phyloP scores from a whole-genome alignment of 2,329 filamentous ascomycete species.

The Drechslera avenae region DNA sequence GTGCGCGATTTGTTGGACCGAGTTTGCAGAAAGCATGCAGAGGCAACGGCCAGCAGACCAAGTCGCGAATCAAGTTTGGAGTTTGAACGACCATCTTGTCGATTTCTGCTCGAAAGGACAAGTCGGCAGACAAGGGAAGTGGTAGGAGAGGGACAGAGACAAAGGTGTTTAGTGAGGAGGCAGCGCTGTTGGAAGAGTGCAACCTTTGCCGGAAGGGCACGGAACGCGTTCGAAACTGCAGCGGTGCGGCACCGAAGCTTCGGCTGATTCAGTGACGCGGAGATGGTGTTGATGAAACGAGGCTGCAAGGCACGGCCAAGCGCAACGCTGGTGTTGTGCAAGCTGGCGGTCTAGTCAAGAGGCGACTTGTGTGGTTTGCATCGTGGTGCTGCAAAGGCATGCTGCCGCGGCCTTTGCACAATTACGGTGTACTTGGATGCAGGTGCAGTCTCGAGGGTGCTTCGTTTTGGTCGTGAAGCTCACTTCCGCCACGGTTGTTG shows the following conservation, averaged over 20 bases:
- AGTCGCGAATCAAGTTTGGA: no score
- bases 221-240: conserved; percentile 12
- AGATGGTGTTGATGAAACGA: conserved; percentile 6
- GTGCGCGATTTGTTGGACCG: no score
- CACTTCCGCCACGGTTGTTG: neutral
- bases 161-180: neutral
- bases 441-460: neutral
- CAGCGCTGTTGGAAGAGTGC: neutral
- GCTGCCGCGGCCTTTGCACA: neutral
- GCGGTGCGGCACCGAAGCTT: conserved; percentile 4
- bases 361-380: neutral
- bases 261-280: neutral
- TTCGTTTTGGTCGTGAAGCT: neutral
- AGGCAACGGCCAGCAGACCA: no score
- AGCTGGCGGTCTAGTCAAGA: neutral
- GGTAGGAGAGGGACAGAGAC: no score
- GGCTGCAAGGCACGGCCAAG: neutral
- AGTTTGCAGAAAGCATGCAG: no score
- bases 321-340: neutral
- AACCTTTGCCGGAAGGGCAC: neutral
- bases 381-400: neutral
- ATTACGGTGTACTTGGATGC: neutral
- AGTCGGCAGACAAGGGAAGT: no score
- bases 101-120: no score
- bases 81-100: no score